Evolutionary conservation across 257 asterid species (phyloP).

Genomic region (Ocimum tenuiflorum): DNA sequence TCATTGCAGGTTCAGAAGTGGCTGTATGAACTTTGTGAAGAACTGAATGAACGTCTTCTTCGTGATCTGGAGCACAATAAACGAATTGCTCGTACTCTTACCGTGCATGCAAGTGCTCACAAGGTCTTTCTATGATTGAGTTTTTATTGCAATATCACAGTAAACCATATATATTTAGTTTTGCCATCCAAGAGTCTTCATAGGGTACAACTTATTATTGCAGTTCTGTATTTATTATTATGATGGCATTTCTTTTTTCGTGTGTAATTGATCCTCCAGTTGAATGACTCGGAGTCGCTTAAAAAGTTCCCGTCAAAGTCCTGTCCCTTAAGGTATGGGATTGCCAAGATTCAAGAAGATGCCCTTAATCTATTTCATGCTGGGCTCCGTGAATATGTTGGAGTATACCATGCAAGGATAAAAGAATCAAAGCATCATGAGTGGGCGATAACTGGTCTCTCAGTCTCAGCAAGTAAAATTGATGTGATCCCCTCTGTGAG

Average conservation of each 20-base stretch:
- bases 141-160: constrained; percentile 10
- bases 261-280: constrained; percentile 33
- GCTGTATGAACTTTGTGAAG: constrained; percentile 78
- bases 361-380: constrained; percentile 70
- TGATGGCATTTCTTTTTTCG: not conserved
- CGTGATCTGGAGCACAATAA: constrained; percentile 81
- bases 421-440: constrained; percentile 41
- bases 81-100: constrained; percentile 79
- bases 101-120: constrained; percentile 82
- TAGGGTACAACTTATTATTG: not conserved
- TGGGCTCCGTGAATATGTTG: constrained; percentile 77
- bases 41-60: constrained; percentile 82
- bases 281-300: constrained; percentile 53
- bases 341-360: constrained; percentile 82
- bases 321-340: constrained; percentile 76
- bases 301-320: constrained; percentile 88
- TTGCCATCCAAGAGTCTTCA: constrained; percentile 11
- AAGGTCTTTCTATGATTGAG: constrained; percentile 41
- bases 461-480: constrained; percentile 85
- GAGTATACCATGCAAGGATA: constrained; percentile 31
- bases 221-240: not conserved
- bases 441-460: constrained; percentile 89
- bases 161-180: constrained; percentile 3
- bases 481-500: constrained; percentile 71
- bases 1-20: constrained; percentile 72